Percentiles rank a stretch among this genome's conserved stretches.
These are phyloP conservation scores for Colletotrichum tropicale DNA, from an alignment of 2,329 filamentous ascomycete species.

Conservation along the genomic window DNA sequence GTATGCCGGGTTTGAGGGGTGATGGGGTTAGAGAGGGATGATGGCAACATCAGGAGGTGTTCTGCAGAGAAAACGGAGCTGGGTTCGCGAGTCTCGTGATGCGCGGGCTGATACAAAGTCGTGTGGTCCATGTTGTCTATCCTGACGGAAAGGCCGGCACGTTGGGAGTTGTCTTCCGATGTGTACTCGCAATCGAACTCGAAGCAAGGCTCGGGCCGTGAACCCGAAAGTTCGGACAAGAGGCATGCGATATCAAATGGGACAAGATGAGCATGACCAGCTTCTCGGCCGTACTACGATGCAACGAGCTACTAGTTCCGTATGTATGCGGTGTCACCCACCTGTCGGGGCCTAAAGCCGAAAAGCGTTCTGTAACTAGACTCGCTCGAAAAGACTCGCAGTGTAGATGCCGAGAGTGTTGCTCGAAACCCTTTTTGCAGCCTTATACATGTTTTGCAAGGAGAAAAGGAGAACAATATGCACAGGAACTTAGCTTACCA, in stretches of 20 bases:
- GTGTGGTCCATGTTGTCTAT: neutral
- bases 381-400: neutral
- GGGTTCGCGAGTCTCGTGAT: neutral
- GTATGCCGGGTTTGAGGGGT: constrained; percentile 11
- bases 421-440: no score
- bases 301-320: neutral
- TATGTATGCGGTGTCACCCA: neutral
- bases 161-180: rapidly evolving
- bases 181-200: neutral
- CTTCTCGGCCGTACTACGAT: neutral
- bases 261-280: neutral
- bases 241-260: neutral
- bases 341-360: neutral
- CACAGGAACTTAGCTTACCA: no score
- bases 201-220: neutral
- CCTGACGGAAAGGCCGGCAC: neutral
- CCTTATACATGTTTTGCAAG: no score
- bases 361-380: rapidly evolving
- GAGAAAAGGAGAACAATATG: no score
- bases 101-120: neutral
- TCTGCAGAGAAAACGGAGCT: rapidly evolving
- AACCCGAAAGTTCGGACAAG: rapidly evolving
- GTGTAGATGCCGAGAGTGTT: no score
- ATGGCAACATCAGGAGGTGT: constrained; percentile 41
- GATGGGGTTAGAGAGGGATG: neutral